Evolutionary conservation across 2,329 filamentous ascomycete species (phyloP), one percentile per base, ranked within the genome.

Genomic region (Fusarium sp.): DNA sequence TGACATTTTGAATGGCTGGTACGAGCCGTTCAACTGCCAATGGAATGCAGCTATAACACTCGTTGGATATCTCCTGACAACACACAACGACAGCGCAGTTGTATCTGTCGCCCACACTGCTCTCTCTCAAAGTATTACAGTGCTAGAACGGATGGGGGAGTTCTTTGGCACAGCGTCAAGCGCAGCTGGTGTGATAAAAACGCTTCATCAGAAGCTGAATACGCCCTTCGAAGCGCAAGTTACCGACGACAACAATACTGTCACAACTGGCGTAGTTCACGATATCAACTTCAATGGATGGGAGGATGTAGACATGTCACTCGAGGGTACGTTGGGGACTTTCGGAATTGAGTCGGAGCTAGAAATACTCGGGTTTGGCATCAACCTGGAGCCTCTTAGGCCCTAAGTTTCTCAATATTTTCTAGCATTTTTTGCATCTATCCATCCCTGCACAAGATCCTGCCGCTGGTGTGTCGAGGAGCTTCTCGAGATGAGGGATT

Each of bases 221-320:
- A 30, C 30, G 2, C 4, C 11, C 1, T 23, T 5, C 6, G 9
- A 17, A 9, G 6, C 5, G 5, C 4, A 20, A 6, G 12, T 11
- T 9, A 7, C 3, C 3, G 30, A 4, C 0, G 12, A n/a, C 12
- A 33, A 15, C 13, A 37, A 18, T 3, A n/a, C 11, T 8, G 6
- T 17, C 2, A 23, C 2, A 2, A 1, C 20, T 2, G 11, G 7
- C 5, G 3, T 7, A 13, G 9, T 10, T 10, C 12, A 37, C 9
- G 9, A 11, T 7, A 26, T 12, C 1, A 10, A 44, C 6, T 18
- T 32, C 1, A 2, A 1, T 33, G n/a, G 14, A 1, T 1, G 11
- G 3, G 49, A 15, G 6, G 1, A 2, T 2, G 23, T 23, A 0
- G 17, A 15, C 12, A 2, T 30, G 1, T 44, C 12, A 0, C n/a